These are phyloP conservation scores for Dendrobium officinale DNA, from an alignment of 106 monocot species.

Conservation along the genomic window DNA sequence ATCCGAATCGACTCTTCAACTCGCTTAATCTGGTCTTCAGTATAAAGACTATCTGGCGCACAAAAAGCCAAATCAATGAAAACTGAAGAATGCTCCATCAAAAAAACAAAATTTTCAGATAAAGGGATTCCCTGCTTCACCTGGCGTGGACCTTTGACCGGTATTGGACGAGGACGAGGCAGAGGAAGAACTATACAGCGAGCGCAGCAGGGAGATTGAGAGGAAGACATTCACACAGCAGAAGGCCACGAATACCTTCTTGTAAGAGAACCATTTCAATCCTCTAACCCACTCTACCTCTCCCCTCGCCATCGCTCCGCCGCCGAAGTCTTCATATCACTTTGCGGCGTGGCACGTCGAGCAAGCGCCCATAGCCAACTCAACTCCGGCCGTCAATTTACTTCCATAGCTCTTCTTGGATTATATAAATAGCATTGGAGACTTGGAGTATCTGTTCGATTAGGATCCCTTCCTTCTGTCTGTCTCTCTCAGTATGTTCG, in stretches of 20 bases:
- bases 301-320: conserved; percentile 30
- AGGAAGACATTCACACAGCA: conserved; percentile 68
- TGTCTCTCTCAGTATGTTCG: neutral
- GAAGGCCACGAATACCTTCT: conserved; percentile 47
- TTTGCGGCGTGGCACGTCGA: neutral
- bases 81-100: neutral
- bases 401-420: neutral
- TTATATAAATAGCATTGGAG: neutral
- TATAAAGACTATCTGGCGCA: conserved; percentile 28
- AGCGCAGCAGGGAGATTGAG: conserved; percentile 49
- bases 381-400: neutral
- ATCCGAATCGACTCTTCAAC: conserved; percentile 67
- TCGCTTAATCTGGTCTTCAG: conserved; percentile 57
- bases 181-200: conserved; percentile 31
- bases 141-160: neutral
- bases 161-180: conserved; percentile 13
- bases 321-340: conserved; percentile 8
- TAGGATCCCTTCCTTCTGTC: neutral
- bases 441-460: neutral
- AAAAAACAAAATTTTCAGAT: neutral
- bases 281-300: conserved; percentile 11
- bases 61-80: conserved; percentile 4
- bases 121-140: conserved; percentile 5
- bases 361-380: neutral
- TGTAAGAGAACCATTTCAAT: conserved; percentile 36